phyloP scores from a whole-genome alignment of 495 filamentous ascomycete genomes.

The Aspergillus biplanus region DNA sequence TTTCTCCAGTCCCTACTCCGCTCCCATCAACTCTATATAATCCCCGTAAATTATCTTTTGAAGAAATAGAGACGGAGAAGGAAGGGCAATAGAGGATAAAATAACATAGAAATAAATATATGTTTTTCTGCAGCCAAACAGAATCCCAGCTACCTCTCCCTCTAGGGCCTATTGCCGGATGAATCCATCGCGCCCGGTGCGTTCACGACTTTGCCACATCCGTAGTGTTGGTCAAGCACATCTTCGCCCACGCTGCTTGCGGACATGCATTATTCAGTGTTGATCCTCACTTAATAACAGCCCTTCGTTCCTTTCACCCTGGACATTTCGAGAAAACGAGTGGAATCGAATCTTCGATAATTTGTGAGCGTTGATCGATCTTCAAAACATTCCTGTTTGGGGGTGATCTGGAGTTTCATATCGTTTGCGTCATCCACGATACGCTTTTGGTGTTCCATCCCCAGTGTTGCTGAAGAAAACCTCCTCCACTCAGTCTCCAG shows the following conservation, averaged over 20 bases:
- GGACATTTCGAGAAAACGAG: background rate
- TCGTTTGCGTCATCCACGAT: conserved; percentile 28
- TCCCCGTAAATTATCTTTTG: background rate
- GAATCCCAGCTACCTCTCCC: background rate
- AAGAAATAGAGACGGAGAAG: background rate
- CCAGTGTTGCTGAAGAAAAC: conserved; percentile 2
- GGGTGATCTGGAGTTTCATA: conserved; percentile 20
- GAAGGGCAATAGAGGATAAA: no score
- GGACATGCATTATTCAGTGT: conserved; percentile 16
- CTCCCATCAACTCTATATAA: background rate
- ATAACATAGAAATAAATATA: background rate
- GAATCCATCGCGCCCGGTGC: conserved; percentile 1
- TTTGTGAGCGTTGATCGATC: background rate
- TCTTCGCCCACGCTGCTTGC: conserved; percentile 20
- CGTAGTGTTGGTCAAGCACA: conserved; percentile 8
- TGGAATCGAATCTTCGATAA: conserved; percentile 5
- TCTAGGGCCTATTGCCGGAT: background rate
- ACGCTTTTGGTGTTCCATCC: conserved; percentile 9
- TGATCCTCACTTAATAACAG: conserved; percentile 14
- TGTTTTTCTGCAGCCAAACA: background rate
- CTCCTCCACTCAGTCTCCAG: conserved; percentile 8
- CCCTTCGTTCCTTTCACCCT: background rate
- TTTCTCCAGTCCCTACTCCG: background rate
- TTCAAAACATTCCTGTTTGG: background rate
- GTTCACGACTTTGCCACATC: conserved; percentile 24